phyloP scores from a whole-genome alignment of 2,329 filamentous ascomycete genomes.

The Amesomyces nigricolor region DNA sequence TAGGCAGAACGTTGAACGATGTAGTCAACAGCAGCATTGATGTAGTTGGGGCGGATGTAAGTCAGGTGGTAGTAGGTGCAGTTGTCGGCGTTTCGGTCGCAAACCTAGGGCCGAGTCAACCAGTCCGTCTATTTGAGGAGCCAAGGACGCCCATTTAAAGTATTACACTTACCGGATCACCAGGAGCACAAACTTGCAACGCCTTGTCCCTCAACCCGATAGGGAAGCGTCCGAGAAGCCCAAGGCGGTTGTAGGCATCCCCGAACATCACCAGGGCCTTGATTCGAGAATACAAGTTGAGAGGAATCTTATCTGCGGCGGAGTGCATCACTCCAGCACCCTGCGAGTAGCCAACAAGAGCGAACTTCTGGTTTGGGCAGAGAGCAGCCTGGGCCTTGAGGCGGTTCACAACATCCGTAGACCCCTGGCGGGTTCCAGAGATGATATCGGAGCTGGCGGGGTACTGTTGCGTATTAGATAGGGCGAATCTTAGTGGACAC shows the following conservation, averaged over 20 bases:
- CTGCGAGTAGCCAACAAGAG: constrained; percentile 5
- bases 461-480: background rate
- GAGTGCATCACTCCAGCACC: constrained; percentile 6
- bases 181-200: constrained; percentile 3
- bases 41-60: constrained; percentile 2
- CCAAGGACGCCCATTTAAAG: no score
- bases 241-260: constrained; percentile 2
- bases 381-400: background rate
- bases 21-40: constrained; percentile 1
- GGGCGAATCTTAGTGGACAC: background rate
- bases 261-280: constrained; percentile 7
- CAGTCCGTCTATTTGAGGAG: no score
- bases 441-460: constrained; percentile 1
- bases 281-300: background rate
- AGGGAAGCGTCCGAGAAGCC: background rate
- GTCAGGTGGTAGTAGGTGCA: constrained; percentile 3
- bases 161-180: background rate
- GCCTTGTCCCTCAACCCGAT: constrained; percentile 1
- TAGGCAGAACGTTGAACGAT: background rate
- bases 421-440: background rate
- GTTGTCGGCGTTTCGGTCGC: background rate
- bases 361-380: constrained; percentile 1
- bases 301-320: background rate
- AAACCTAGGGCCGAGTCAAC: background rate
- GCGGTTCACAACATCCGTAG: constrained; percentile 1